Evolutionary conservation across 768 basidiomycete genomes (phyloP).

Genomic region (Boletellus emodensis): DNA sequence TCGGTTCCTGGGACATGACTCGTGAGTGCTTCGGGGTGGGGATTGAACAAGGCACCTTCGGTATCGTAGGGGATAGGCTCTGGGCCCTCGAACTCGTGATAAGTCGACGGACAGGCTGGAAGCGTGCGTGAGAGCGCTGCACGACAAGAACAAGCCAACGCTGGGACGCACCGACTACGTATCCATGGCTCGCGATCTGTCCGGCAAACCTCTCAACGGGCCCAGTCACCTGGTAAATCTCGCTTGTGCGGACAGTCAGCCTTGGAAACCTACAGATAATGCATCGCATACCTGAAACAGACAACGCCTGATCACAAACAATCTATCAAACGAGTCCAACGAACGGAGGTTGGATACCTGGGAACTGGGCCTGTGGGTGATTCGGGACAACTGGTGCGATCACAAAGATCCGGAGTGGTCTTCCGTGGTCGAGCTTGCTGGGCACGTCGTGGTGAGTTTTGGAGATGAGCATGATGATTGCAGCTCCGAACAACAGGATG

Average conservation of each 20-base stretch:
- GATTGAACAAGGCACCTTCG: constrained; percentile 50
- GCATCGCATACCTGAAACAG: constrained; percentile 60
- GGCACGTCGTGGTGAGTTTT: constrained; percentile 76
- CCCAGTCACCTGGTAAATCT: constrained; percentile 96
- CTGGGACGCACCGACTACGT: constrained; percentile 61
- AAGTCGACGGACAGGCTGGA: constrained; percentile 76
- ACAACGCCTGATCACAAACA: constrained; percentile 55
- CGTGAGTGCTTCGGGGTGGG: constrained; percentile 1
- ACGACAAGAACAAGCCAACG: no score
- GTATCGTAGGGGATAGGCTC: constrained; percentile 85
- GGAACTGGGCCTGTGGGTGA: constrained; percentile 89
- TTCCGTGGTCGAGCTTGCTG: constrained; percentile 58
- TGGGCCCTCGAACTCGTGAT: constrained; percentile 90
- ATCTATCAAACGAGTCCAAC: background rate
- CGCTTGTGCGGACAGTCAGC: constrained; percentile 42
- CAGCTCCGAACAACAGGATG: background rate
- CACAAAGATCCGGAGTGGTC: constrained; percentile 76
- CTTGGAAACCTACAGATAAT: background rate
- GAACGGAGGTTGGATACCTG: constrained; percentile 44
- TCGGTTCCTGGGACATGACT: constrained; percentile 59
- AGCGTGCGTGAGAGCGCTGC: background rate
- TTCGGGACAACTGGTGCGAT: constrained; percentile 75
- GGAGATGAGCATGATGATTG: constrained; percentile 68
- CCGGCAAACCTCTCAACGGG: constrained; percentile 92
- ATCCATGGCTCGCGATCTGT: constrained; percentile 85